Percentiles rank a stretch among this genome's conserved stretches.
Evolutionary conservation across 139 green algal genomes (phyloP).

Genomic region (Micractinium conductrix): DNA sequence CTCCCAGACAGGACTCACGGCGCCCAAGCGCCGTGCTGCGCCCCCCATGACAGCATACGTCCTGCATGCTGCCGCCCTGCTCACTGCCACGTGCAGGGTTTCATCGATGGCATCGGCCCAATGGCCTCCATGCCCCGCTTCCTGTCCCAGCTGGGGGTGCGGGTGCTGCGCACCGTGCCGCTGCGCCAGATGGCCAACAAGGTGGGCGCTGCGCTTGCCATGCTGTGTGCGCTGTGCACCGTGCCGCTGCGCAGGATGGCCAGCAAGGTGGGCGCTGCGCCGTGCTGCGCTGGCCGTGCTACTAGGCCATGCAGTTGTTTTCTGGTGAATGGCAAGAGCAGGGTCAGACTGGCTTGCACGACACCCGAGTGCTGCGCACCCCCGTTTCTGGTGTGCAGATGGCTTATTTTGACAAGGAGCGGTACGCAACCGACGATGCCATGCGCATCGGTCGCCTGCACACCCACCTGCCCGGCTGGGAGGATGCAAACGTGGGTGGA

Average conservation of each 20-base stretch:
- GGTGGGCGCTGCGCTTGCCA: background rate
- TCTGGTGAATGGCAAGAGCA: too few species aligned
- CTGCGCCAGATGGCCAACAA: slow-evolving; percentile 78
- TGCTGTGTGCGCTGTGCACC: too few species aligned
- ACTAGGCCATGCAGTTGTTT: background rate
- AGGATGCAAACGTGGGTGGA: slow-evolving; percentile 88
- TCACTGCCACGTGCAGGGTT: slow-evolving; percentile 62
- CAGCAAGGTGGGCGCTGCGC: background rate
- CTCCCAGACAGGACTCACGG: background rate
- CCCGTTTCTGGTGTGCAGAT: slow-evolving; percentile 47
- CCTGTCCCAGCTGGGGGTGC: slow-evolving; percentile 67
- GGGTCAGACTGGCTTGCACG: too few species aligned
- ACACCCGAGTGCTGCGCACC: too few species aligned
- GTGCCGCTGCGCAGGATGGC: background rate
- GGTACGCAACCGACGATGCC: slow-evolving; percentile 83
- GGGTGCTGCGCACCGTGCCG: slow-evolving; percentile 67
- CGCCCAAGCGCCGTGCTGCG: background rate
- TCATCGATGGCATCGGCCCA: slow-evolving; percentile 87
- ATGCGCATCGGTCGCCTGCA: slow-evolving; percentile 81
- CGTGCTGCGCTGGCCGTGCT: too few species aligned
- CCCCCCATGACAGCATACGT: too few species aligned
- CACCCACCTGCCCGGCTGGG: slow-evolving; percentile 80
- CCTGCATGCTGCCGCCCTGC: background rate
- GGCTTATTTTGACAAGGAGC: slow-evolving; percentile 83
- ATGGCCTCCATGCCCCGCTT: slow-evolving; percentile 73